These are phyloP conservation scores for Nicotiana obtusifolia DNA, from an alignment of 257 asterid genomes.

Conservation along the genomic window DNA sequence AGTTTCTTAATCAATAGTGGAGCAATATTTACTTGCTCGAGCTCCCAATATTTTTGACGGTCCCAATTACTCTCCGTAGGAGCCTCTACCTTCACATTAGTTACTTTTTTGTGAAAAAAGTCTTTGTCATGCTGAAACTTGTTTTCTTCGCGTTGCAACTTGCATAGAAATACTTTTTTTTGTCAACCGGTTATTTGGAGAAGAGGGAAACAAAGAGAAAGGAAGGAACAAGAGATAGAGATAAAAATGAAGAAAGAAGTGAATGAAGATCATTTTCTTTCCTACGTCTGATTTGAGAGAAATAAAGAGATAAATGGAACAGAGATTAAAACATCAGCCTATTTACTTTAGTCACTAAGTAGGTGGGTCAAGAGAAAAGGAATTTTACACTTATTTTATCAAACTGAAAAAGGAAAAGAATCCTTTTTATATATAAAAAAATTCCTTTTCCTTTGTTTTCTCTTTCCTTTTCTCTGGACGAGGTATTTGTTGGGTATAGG, in stretches of 20 bases:
- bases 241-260: slow-evolving; percentile 3
- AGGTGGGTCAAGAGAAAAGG: not conserved
- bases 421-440: not conserved
- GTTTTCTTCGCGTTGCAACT: not conserved
- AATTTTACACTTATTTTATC: not conserved
- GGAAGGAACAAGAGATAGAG: not conserved
- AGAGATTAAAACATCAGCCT: not conserved
- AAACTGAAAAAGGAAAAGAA: not conserved
- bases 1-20: not conserved
- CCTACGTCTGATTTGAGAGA: not conserved
- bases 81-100: not conserved
- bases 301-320: slow-evolving; percentile 6
- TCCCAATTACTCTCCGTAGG: not conserved
- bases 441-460: not conserved
- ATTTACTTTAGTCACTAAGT: not conserved
- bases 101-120: slow-evolving; percentile 4
- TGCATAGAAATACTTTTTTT: not conserved
- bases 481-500: not conserved
- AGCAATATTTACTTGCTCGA: not conserved
- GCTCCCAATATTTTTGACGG: not conserved
- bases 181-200: not conserved
- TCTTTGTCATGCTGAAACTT: not conserved
- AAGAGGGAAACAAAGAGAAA: not conserved
- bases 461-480: not conserved
- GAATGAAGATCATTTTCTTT: not conserved